Conservation (phyloP, 495 filamentous ascomycete species). For the Collariella sp. region DNA sequence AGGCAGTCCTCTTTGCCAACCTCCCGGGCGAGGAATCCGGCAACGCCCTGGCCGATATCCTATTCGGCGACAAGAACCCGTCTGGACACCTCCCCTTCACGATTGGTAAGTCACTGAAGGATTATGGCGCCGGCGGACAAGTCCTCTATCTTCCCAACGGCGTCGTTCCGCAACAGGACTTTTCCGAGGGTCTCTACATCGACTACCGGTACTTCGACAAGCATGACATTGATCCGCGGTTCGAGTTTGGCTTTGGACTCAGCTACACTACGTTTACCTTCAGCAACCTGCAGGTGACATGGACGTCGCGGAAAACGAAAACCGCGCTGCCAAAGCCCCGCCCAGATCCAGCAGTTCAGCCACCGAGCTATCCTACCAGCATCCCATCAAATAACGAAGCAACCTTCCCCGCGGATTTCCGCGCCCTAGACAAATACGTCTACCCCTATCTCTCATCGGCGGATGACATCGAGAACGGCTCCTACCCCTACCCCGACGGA, state of each 20-base stretch:
- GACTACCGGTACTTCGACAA: conserved; percentile 92
- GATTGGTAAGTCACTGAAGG: conserved; percentile 66
- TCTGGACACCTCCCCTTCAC: conserved; percentile 87
- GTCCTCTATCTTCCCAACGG: conserved; percentile 68
- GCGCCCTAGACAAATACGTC: conserved; percentile 66
- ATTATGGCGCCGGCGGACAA: conserved; percentile 74
- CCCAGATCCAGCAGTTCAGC: conserved; percentile 44
- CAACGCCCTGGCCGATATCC: conserved; percentile 70
- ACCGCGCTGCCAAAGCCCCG: conserved; percentile 53
- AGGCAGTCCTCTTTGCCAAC: conserved; percentile 77
- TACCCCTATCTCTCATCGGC: conserved; percentile 72
- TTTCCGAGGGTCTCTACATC: conserved; percentile 73
- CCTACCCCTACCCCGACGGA: conserved; percentile 64
- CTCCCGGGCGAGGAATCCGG: conserved; percentile 88
- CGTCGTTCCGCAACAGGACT: conserved; percentile 72
- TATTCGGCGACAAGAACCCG: conserved; percentile 79
- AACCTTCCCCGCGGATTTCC: conserved; percentile 59
- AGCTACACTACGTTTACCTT: conserved; percentile 78
- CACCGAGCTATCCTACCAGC: conserved; percentile 50
- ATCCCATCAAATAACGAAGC: conserved; percentile 51
- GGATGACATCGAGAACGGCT: conserved; percentile 46
- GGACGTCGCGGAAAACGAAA: conserved; percentile 42
- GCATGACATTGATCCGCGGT: conserved; percentile 54
- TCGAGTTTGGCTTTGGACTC: conserved; percentile 71
- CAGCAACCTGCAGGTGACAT: conserved; percentile 45